Evolutionary conservation across 2,329 filamentous ascomycete species (phyloP).

Genomic region (Penicillium olsonii): DNA sequence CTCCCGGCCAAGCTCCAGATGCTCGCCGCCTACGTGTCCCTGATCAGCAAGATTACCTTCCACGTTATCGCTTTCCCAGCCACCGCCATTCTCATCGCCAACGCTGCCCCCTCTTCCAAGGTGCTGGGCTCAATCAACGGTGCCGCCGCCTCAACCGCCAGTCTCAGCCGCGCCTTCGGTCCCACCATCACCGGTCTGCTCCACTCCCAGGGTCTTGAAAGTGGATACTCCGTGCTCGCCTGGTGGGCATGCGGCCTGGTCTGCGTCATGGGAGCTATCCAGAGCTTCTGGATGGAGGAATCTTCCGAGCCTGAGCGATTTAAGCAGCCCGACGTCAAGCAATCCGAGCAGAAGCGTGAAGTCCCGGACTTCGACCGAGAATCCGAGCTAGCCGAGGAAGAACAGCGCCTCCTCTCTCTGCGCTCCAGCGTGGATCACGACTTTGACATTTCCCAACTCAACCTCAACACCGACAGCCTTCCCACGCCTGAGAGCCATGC

Average conservation of each 20-base stretch:
- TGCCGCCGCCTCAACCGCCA: slow-evolving; percentile 86
- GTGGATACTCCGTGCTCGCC: slow-evolving; percentile 81
- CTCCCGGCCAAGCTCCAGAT: slow-evolving; percentile 72
- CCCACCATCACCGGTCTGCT: slow-evolving; percentile 84
- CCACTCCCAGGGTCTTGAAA: slow-evolving; percentile 75
- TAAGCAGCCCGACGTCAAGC: slow-evolving; percentile 37
- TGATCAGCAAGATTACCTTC: slow-evolving; percentile 92
- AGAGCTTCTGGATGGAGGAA: slow-evolving; percentile 76
- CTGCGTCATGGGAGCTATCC: slow-evolving; percentile 70
- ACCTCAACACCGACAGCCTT: slow-evolving; percentile 21
- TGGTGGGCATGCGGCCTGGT: slow-evolving; percentile 90
- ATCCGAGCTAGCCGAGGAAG: slow-evolving; percentile 33
- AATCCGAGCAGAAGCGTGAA: slow-evolving; percentile 30
- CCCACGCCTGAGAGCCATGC: slow-evolving; percentile 11
- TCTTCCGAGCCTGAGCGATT: slow-evolving; percentile 44
- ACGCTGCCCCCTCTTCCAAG: slow-evolving; percentile 79
- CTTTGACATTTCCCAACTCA: slow-evolving; percentile 29
- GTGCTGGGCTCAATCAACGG: slow-evolving; percentile 92
- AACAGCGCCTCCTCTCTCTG: slow-evolving; percentile 38
- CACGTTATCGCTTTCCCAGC: slow-evolving; percentile 89
- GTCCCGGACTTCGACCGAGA: slow-evolving; percentile 26
- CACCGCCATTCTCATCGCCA: slow-evolving; percentile 84
- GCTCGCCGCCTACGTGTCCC: slow-evolving; percentile 71
- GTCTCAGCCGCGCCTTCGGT: slow-evolving; percentile 82
- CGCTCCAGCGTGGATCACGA: slow-evolving; percentile 38